Evolutionary conservation across 352 stramenopile genomes (phyloP), one percentile per base, ranked within the genome.

Genomic region (Phytophthora ramorum): DNA sequence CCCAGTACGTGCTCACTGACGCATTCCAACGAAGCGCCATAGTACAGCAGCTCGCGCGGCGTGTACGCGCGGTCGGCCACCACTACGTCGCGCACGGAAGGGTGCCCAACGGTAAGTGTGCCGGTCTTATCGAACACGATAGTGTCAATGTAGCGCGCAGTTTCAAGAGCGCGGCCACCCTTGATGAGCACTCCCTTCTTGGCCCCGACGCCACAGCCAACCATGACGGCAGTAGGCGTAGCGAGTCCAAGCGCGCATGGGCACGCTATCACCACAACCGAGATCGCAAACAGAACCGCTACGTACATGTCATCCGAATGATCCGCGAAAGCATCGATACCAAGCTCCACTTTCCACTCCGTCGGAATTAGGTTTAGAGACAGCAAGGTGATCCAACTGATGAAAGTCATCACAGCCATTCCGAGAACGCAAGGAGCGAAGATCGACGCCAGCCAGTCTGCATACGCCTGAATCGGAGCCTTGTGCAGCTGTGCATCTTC

Each of bases 91-190:
- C 82, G 90, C 8, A 96, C 84, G 2, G 78, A 90, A n/a, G 87
- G 85, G 22, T 90, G 83, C 35, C 88, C 90, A 16, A 88, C 75
- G 1, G 94, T 98, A 3, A 98, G 69, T 8, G 94, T 98, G 1
- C 93, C 93, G 2, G 93, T 98, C 74, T 98, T 98, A 67, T 98
- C 94, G 68, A 98, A 98, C 26, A 96, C 93, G 28, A 94, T 89
- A 20, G 85, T 90, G 28, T 91, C 86, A 1, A 97, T 89, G 62
- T 97, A 90, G 3, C 83, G 83, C 13, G 88, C 83, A 3, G 91
- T 87, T 59, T 97, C 90, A 0, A 97, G 75, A 7, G 87, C 85
- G 10, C 80, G 75, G 1, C 89, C 89, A 1, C 93, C 93, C 63
- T 95, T 96, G 58, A 98, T 90, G 7, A 97, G 67, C 47, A 98